Evolutionary conservation across 2,329 filamentous ascomycete species (phyloP).

Genomic region (Fusarium odoratissimum): DNA sequence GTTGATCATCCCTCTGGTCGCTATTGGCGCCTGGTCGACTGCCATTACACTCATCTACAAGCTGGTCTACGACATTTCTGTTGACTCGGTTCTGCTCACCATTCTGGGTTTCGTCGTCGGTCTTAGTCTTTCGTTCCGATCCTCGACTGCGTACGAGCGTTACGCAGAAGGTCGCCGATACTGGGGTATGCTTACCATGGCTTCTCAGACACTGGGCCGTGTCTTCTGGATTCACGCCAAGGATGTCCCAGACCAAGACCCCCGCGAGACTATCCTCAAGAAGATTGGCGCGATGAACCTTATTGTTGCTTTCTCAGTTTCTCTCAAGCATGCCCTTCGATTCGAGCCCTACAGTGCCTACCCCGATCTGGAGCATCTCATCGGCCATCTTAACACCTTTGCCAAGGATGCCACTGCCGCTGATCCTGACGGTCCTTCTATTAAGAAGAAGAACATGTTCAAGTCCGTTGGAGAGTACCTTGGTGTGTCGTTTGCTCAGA

Average conservation of each 20-base stretch:
- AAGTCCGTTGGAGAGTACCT: constrained; percentile 78
- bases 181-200: constrained; percentile 71
- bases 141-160: constrained; percentile 81
- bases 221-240: constrained; percentile 85
- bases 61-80: constrained; percentile 52
- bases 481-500: constrained; percentile 79
- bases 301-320: constrained; percentile 79
- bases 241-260: constrained; percentile 60
- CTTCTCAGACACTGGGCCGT: constrained; percentile 75
- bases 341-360: constrained; percentile 86
- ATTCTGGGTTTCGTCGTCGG: constrained; percentile 85
- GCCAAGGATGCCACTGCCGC: constrained; percentile 65
- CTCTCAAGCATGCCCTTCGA: constrained; percentile 84
- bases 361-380: constrained; percentile 75
- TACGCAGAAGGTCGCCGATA: constrained; percentile 73
- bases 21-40: constrained; percentile 74
- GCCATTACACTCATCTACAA: constrained; percentile 68
- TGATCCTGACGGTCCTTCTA: constrained; percentile 49
- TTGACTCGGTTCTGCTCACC: constrained; percentile 68
- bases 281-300: constrained; percentile 83
- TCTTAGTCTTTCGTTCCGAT: constrained; percentile 81
- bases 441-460: constrained; percentile 63
- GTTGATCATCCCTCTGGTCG: constrained; percentile 75
- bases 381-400: constrained; percentile 80
- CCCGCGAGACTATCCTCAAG: constrained; percentile 74